Evolutionary conservation across 108 stramenopile genomes (phyloP).

Genomic region (Nannochloropsis salina): DNA sequence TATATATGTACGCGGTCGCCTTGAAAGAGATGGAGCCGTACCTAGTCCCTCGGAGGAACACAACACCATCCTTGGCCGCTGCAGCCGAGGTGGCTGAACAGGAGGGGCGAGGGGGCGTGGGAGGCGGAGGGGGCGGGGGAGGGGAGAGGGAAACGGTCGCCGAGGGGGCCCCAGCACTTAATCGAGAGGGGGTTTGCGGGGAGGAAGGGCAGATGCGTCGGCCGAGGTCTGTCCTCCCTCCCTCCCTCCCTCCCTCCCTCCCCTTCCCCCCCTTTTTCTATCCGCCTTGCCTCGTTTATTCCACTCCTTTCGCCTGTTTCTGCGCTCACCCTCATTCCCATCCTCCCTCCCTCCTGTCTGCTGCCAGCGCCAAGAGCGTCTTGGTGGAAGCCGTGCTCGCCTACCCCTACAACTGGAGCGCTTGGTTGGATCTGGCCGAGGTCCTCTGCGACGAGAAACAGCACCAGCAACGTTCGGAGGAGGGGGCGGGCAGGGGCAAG

Average conservation of each 20-base stretch:
- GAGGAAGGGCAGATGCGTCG: neutral
- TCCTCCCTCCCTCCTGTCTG: neutral
- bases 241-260: slow-evolving; percentile 37
- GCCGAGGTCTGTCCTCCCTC: neutral
- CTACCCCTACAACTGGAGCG: slow-evolving; percentile 89
- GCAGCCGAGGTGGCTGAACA: neutral
- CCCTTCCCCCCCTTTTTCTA: neutral
- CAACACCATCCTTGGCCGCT: slow-evolving; percentile 25
- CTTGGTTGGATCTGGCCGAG: slow-evolving; percentile 85
- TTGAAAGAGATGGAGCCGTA: slow-evolving; percentile 55
- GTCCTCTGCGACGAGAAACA: slow-evolving; percentile 58
- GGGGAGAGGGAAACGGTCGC: neutral
- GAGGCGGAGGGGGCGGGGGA: slow-evolving; percentile 23
- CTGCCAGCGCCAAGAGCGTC: slow-evolving; percentile 55
- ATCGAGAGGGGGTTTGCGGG: too few species aligned
- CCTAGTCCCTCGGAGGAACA: slow-evolving; percentile 18
- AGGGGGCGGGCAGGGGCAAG: slow-evolving; percentile 32
- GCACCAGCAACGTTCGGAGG: slow-evolving; percentile 62
- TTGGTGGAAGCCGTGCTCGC: slow-evolving; percentile 63
- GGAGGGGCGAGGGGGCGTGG: slow-evolving; percentile 13
- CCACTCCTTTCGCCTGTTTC: neutral
- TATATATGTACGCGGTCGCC: slow-evolving; percentile 78
- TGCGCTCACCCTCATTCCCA: neutral
- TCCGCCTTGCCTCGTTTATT: neutral
- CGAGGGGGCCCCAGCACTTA: too few species aligned